These are phyloP conservation scores for Cadophora malorum DNA, from an alignment of 2,329 filamentous ascomycete species.

Conservation along the genomic window DNA sequence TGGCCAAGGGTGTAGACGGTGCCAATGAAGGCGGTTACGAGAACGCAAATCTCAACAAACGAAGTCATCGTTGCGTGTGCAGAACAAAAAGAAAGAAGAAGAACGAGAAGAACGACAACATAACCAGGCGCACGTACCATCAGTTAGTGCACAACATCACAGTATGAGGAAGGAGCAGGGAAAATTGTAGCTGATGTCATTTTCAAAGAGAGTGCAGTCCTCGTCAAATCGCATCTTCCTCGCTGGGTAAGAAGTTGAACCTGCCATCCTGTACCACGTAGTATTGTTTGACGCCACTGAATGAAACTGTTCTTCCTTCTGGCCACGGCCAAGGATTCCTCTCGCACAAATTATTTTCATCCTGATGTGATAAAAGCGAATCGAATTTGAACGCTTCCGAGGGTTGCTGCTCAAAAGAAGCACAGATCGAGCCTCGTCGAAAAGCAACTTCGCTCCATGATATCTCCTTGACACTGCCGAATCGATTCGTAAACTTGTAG, in stretches of 20 bases:
- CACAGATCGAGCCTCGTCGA: conserved; percentile 28
- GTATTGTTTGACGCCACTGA: conserved; percentile 16
- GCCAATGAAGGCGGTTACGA: too few species aligned
- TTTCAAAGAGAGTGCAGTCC: too few species aligned
- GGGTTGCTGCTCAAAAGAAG: conserved; percentile 27
- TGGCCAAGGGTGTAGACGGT: too few species aligned
- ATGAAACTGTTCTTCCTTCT: conserved; percentile 17
- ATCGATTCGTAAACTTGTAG: conserved; percentile 24
- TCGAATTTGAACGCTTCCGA: conserved; percentile 27
- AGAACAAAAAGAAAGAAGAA: too few species aligned
- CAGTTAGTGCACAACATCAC: too few species aligned
- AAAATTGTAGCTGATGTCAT: too few species aligned
- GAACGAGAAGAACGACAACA: too few species aligned
- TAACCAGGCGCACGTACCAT: too few species aligned
- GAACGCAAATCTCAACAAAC: too few species aligned
- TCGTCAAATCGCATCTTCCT: neutral
- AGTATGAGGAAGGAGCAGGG: too few species aligned
- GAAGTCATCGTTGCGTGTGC: too few species aligned
- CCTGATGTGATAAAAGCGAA: conserved; percentile 25
- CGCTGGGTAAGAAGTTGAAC: neutral
- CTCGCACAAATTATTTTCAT: conserved; percentile 22
- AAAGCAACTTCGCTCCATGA: conserved; percentile 6
- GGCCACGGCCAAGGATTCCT: conserved; percentile 21
- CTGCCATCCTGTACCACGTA: conserved; percentile 20
- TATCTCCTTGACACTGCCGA: conserved; percentile 8